Evolutionary conservation across 345 rosid genomes (phyloP).

Genomic region (Raphanus raphanistrum): DNA sequence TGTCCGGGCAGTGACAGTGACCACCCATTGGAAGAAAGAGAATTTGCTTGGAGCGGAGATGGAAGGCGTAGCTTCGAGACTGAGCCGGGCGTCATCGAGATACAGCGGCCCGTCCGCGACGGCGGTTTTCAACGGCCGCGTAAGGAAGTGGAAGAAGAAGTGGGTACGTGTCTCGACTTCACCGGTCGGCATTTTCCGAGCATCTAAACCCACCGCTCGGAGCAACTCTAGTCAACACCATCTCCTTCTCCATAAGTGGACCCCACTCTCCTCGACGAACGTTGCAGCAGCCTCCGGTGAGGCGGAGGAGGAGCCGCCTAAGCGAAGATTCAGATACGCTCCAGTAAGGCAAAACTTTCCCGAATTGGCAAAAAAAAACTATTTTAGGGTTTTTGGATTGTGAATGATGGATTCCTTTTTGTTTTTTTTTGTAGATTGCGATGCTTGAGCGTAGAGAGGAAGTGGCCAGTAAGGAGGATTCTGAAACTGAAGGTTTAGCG

Average conservation of each 20-base stretch:
- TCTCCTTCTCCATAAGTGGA: constrained; percentile 89
- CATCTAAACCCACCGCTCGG: constrained; percentile 51
- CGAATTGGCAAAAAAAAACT: neutral
- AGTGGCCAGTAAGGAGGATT: constrained; percentile 43
- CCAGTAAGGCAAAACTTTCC: constrained; percentile 51
- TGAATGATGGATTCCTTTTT: no score
- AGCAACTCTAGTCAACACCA: constrained; percentile 38
- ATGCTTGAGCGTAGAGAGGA: constrained; percentile 61
- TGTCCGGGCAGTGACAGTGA: constrained; percentile 14
- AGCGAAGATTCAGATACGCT: constrained; percentile 77
- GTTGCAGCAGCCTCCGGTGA: constrained; percentile 39
- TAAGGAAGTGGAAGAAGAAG: constrained; percentile 94
- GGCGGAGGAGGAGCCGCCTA: constrained; percentile 70
- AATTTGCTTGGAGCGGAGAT: constrained; percentile 26
- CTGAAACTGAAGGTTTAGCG: constrained; percentile 34
- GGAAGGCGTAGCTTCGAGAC: constrained; percentile 88
- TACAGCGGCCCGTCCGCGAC: constrained; percentile 63
- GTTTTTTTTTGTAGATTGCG: constrained; percentile 50
- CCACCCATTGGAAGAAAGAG: neutral
- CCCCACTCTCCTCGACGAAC: constrained; percentile 57
- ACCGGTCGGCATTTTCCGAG: constrained; percentile 38
- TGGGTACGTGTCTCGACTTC: constrained; percentile 83
- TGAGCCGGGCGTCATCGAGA: constrained; percentile 69
- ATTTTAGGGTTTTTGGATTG: constrained; percentile 2
- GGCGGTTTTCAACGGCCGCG: constrained; percentile 84